A percentile compares a stretch with the other conserved stretches of the same genome.
Conservation (phyloP, 768 basidiomycete genomes). For the Gautieria morchelliformis region DNA sequence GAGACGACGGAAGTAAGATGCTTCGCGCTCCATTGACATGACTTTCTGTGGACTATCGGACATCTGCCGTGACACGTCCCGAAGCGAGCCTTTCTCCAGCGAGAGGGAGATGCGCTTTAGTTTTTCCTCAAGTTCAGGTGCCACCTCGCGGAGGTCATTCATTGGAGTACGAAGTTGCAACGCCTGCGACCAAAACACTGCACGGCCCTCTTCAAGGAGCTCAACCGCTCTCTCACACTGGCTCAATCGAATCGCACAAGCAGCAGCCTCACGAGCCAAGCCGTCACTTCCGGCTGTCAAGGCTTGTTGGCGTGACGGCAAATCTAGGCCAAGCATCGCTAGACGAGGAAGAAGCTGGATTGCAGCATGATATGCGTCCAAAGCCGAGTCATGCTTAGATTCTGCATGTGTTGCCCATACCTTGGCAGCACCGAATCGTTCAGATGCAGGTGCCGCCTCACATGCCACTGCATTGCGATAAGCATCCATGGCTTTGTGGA, state of each 20-base stretch:
- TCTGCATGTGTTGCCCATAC: neutral
- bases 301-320: constrained; percentile 15
- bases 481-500: neutral
- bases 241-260: constrained; percentile 18
- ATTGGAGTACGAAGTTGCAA: constrained; percentile 13
- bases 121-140: constrained; percentile 7
- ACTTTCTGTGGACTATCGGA: neutral
- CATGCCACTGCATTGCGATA: neutral
- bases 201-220: constrained; percentile 23
- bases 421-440: neutral
- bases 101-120: constrained; percentile 15
- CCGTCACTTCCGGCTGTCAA: constrained; percentile 9
- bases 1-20: constrained; percentile 14
- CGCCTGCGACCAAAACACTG: constrained; percentile 25
- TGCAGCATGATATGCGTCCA: constrained; percentile 21
- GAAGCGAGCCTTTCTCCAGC: no score
- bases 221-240: constrained; percentile 21
- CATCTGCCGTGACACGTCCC: neutral
- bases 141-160: constrained; percentile 9
- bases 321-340: constrained; percentile 12
- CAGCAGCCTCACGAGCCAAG: constrained; percentile 20
- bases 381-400: constrained; percentile 19
- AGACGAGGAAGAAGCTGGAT: constrained; percentile 17
- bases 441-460: no score
- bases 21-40: constrained; percentile 10